phyloP scores from a whole-genome alignment of 805 yeast genomes.

The Metschnikowia matae region DNA sequence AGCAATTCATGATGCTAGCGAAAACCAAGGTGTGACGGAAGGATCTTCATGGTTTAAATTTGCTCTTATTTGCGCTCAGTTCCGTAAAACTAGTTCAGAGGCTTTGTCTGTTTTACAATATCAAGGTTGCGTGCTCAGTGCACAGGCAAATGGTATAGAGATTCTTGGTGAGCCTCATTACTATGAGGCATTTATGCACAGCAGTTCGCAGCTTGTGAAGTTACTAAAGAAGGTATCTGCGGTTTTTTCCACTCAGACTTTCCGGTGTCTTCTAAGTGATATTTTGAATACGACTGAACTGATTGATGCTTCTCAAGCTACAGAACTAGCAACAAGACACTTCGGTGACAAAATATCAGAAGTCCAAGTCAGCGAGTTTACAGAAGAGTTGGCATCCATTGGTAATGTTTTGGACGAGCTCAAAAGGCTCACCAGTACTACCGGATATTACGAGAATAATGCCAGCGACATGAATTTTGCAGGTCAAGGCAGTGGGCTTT shows the following conservation, averaged over 20 bases:
- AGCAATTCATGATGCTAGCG: conserved; percentile 8
- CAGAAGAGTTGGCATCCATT: conserved; percentile 23
- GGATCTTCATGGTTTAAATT: conserved; percentile 64
- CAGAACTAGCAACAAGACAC: conserved; percentile 21
- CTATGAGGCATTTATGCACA: conserved; percentile 24
- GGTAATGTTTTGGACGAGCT: conserved; percentile 25
- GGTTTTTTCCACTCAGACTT: conserved; percentile 29
- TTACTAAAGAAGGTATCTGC: conserved; percentile 22
- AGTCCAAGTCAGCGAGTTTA: conserved; percentile 19
- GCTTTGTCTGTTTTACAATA: conserved; percentile 39
- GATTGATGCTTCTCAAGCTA: conserved; percentile 17
- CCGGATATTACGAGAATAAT: conserved; percentile 1
- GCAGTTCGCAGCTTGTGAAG: conserved; percentile 16
- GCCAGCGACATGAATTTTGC: conserved; percentile 3
- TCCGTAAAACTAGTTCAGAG: conserved; percentile 57
- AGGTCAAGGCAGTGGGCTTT: conserved; percentile 18
- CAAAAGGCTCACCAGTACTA: conserved; percentile 19
- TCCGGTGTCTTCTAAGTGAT: conserved; percentile 21
- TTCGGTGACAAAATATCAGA: conserved; percentile 25
- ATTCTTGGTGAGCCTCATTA: conserved; percentile 29
- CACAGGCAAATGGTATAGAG: conserved; percentile 34
- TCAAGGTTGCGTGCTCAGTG: conserved; percentile 16
- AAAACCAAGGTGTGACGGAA: conserved; percentile 25
- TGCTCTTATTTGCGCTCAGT: conserved; percentile 68
- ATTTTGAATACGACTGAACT: conserved; percentile 9